Conservation (phyloP, 345 rosid species). For the Dipteronia dyeriana region DNA sequence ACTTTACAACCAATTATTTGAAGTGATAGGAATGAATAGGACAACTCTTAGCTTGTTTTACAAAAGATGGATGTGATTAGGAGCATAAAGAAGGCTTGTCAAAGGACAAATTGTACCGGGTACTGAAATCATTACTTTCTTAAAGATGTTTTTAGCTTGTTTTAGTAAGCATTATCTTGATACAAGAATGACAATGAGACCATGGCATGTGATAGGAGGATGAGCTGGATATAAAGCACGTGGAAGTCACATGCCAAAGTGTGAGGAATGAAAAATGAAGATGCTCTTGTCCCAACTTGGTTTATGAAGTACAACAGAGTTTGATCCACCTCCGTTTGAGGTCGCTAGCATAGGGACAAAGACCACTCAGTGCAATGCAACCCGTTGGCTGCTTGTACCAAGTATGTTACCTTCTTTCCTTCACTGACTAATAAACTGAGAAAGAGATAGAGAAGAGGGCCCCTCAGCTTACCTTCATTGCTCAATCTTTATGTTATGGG, state of each 20-base stretch:
- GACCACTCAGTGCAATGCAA: conserved; percentile 18
- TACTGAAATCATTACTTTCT: not conserved
- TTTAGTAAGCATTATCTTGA: conserved; percentile 8
- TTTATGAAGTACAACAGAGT: conserved; percentile 21
- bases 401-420: conserved; percentile 15
- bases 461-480: not conserved
- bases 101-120: conserved; percentile 3
- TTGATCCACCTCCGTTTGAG: conserved; percentile 23
- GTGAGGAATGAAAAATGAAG: conserved; percentile 20
- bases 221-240: conserved; percentile 13
- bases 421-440: conserved; percentile 14
- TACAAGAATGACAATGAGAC: conserved; percentile 12
- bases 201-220: conserved; percentile 15
- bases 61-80: conserved; percentile 2
- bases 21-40: not conserved
- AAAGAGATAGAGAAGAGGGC: not conserved
- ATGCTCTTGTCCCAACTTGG: conserved; percentile 10
- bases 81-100: not conserved
- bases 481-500: too few relatives aligned
- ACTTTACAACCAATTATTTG: not conserved
- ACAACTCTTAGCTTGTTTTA: conserved; percentile 1
- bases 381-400: conserved; percentile 21
- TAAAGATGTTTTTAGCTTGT: not conserved
- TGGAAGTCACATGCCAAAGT: conserved; percentile 31
- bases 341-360: conserved; percentile 17